Conservation (phyloP, 164 flowering plant species). For the Euptelea pleiosperma region DNA sequence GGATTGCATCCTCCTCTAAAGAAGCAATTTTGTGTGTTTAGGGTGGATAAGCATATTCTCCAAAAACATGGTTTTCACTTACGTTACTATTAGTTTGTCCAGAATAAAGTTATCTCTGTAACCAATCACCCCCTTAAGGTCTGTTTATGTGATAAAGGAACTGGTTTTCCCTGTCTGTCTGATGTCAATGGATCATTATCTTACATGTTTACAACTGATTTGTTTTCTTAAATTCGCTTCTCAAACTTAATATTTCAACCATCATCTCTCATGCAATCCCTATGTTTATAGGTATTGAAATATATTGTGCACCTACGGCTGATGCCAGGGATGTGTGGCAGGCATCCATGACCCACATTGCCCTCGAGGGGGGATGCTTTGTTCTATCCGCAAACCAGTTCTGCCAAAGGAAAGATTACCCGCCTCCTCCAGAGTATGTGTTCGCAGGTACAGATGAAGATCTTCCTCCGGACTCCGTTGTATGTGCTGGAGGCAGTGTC, state of each 20-base stretch:
- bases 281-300: slow-evolving; percentile 64
- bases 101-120: no score
- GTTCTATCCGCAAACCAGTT: slow-evolving; percentile 88
- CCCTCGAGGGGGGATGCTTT: slow-evolving; percentile 89
- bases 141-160: no score
- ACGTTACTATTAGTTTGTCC: no score
- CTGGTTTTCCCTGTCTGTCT: no score
- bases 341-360: slow-evolving; percentile 88
- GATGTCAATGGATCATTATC: no score
- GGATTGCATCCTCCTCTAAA: no score
- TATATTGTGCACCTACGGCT: slow-evolving; percentile 98
- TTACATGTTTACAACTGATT: no score
- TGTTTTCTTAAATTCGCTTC: neutral
- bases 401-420: slow-evolving; percentile 81
- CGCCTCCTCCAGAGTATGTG: slow-evolving; percentile 75
- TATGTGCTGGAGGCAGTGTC: slow-evolving; percentile 85
- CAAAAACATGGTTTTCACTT: no score
- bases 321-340: slow-evolving; percentile 80
- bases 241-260: neutral
- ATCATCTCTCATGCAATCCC: neutral
- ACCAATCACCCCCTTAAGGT: no score
- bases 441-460: slow-evolving; percentile 59
- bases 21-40: no score
- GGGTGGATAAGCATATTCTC: no score
- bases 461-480: slow-evolving; percentile 71